Evolutionary conservation across 1,284 basidiomycete genomes (phyloP), one percentile per base, ranked within the genome.

Genomic region (Trametes pubescens): DNA sequence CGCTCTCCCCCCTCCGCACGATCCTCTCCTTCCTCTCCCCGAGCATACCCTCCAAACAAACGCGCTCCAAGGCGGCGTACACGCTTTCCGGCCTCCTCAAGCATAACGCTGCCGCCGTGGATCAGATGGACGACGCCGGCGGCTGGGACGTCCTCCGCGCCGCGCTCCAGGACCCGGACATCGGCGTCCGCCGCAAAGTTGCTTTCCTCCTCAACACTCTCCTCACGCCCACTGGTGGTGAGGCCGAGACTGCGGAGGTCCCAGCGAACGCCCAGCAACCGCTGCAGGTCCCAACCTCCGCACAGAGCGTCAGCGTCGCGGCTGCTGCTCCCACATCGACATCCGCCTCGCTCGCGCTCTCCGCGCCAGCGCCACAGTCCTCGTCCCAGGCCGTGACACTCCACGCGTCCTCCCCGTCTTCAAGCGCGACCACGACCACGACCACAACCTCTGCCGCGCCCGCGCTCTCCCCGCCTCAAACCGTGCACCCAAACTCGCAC

Each of bases 21-120:
- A 79, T 97, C 34, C 79, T 93, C 16, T 81, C 85, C 9, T 86
- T 91, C 72, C 82, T 96, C 34, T 81, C 80, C 1, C 83, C 89
- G 2, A 80, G 83, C 54, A 74, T 79, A 26, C 74, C 74, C 65
- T 83, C 85, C 46, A 76, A 80, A 32, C 76, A 85, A 57, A 85
- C 88, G 8, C 85, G 92, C 16, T 87, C 92, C 37, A 97, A 97
- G 77, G 94, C 92, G 0, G 85, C 96, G 48, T 99, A 99, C 75
- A 84, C 92, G 1, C 79, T 99, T 14, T 96, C 94, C 0, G 91
- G 93, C 0, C 76, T 95, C 0, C 77, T 99, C 53, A 96, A 95
- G 75, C 95, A 97, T 77, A 93, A 91, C 65, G 85, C 85, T 0
- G 79, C 82, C 1, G 94, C 93, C 0, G 87, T 96, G 1, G 69